Conservation (phyloP, 306 rosid genomes). For the Luffa aegyptiaca region DNA sequence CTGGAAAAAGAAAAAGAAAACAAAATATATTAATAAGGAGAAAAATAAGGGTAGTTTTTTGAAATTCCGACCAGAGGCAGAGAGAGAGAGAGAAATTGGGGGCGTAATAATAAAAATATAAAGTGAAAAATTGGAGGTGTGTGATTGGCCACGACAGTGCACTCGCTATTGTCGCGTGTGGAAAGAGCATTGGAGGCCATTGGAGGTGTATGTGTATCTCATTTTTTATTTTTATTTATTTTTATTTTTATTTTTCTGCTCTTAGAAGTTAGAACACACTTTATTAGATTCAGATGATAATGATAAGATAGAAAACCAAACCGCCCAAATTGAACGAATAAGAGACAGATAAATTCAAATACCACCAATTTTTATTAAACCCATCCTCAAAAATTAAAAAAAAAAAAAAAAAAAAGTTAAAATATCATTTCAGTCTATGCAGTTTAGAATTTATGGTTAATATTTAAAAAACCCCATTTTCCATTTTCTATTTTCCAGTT, state of each 20-base stretch:
- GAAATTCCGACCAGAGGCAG: not conserved
- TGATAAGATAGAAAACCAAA: slow-evolving; percentile 7
- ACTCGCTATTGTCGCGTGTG: not conserved
- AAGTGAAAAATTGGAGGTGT: slow-evolving; percentile 1
- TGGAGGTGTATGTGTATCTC: not conserved
- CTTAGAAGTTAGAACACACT: not conserved
- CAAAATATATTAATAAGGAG: not conserved
- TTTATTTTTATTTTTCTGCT: not conserved
- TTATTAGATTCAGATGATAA: not conserved
- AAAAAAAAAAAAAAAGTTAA: not conserved
- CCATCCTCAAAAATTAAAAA: not conserved
- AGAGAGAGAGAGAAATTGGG: not conserved
- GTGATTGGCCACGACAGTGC: slow-evolving; percentile 5
- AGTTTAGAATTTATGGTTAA: too few species aligned
- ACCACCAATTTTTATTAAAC: not conserved
- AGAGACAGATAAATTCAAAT: not conserved
- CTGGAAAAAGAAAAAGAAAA: not conserved
- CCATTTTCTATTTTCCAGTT: too few species aligned
- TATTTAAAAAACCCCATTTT: too few species aligned
- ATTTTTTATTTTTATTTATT: not conserved
- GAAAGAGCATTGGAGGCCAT: not conserved
- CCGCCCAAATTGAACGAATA: slow-evolving; percentile 11
- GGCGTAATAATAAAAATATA: slow-evolving; percentile 2
- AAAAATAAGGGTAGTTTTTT: not conserved
- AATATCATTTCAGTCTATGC: too few species aligned